Conservation (phyloP, 345 rosid genomes). For the Syzygium oleosum region DNA sequence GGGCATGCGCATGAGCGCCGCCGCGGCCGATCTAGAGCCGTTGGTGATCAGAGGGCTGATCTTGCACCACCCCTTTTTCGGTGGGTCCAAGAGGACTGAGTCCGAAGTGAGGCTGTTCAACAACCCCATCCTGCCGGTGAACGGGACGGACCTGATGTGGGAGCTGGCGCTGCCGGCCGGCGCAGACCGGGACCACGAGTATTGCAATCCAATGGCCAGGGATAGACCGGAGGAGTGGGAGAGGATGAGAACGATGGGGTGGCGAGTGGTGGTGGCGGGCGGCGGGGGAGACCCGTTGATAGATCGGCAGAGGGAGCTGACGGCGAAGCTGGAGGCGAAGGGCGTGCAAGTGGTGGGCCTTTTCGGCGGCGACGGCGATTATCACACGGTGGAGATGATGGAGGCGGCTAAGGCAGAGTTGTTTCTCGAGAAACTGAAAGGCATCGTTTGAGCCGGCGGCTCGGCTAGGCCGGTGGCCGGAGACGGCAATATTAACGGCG, state of each 20-base stretch:
- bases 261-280: constrained; percentile 9
- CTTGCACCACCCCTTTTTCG: constrained; percentile 28
- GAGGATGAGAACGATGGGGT: constrained; percentile 2
- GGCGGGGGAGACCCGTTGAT: constrained; percentile 15
- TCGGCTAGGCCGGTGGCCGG: neutral
- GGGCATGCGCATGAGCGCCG: neutral
- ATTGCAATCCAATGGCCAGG: constrained; percentile 19
- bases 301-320: constrained; percentile 20
- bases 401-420: neutral
- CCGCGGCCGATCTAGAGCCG: constrained; percentile 5
- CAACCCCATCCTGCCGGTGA: constrained; percentile 14
- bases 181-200: constrained; percentile 29
- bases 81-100: constrained; percentile 15
- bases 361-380: neutral
- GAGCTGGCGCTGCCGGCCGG: constrained; percentile 23
- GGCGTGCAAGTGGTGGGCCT: constrained; percentile 14
- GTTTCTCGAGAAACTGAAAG: neutral
- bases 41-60: constrained; percentile 17
- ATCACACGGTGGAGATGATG: neutral
- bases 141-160: constrained; percentile 24
- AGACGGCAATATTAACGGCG: neutral
- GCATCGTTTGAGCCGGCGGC: neutral
- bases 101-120: constrained; percentile 13
- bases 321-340: constrained; percentile 2
- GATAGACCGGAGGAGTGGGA: constrained; percentile 1